Conservation (phyloP, 768 basidiomycete genomes). For the Boletus rufocinnamomeus region DNA sequence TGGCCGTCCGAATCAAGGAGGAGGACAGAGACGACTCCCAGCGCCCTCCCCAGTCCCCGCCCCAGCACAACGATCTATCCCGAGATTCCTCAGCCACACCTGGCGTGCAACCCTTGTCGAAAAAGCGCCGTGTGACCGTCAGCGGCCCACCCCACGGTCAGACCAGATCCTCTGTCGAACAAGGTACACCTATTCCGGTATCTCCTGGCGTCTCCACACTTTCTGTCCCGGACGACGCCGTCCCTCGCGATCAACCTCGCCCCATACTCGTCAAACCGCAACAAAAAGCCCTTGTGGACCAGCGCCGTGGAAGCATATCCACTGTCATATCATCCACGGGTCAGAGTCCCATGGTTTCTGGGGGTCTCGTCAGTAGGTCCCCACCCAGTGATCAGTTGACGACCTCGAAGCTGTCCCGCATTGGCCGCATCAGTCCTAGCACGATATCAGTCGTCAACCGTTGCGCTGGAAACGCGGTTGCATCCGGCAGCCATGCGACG, state of each 20-base stretch:
- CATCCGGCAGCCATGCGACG: constrained; percentile 30
- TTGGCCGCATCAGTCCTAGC: constrained; percentile 44
- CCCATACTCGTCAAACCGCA: constrained; percentile 68
- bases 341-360: constrained; percentile 20
- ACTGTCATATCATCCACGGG: constrained; percentile 39
- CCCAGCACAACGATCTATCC: constrained; percentile 13
- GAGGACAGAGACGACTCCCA: constrained; percentile 54
- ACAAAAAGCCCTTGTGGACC: constrained; percentile 70
- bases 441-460: constrained; percentile 23
- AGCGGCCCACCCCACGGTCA: constrained; percentile 45
- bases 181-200: constrained; percentile 54
- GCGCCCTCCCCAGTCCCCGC: constrained; percentile 41
- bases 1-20: constrained; percentile 57
- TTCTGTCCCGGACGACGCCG: constrained; percentile 58
- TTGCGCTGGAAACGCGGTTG: constrained; percentile 28
- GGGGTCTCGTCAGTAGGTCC: constrained; percentile 28
- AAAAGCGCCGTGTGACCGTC: constrained; percentile 73
- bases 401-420: constrained; percentile 31
- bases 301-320: constrained; percentile 62
- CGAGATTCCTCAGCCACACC: constrained; percentile 40
- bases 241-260: constrained; percentile 40
- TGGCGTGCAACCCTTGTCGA: constrained; percentile 43
- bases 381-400: constrained; percentile 29
- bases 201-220: constrained; percentile 69
- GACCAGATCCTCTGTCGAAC: constrained; percentile 44